Percentiles rank a stretch among this genome's conserved stretches.
These are phyloP conservation scores for Orbilia oligospora DNA, from an alignment of 2,329 filamentous ascomycete species.

Conservation along the genomic window DNA sequence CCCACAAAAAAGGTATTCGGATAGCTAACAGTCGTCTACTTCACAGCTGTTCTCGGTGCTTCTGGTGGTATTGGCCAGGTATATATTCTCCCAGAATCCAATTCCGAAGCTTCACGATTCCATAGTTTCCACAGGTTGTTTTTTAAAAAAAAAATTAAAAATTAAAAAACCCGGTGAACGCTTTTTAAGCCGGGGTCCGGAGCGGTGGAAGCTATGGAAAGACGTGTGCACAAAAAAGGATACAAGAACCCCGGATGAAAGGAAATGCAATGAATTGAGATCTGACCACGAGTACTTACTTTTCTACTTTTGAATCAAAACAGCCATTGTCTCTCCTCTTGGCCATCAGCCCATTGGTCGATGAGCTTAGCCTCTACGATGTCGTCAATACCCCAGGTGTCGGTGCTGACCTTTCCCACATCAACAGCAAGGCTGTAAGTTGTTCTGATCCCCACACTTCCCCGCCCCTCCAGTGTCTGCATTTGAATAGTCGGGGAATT, in stretches of 20 bases:
- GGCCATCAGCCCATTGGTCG: conserved; percentile 88
- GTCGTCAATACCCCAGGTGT: conserved; percentile 98
- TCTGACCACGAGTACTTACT: conserved; percentile 13
- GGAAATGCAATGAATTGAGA: conserved; percentile 5
- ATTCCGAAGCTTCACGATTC: conserved; percentile 21
- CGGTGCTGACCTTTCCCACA: conserved; percentile 95
- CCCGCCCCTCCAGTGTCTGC: too few relatives aligned
- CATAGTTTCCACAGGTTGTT: not conserved
- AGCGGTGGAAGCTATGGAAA: not conserved
- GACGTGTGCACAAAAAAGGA: not conserved
- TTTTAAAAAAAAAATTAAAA: too few relatives aligned
- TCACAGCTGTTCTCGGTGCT: conserved; percentile 85
- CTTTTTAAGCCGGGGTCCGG: not conserved
- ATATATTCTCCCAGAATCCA: conserved; percentile 65
- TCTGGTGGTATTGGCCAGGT: conserved; percentile 99
- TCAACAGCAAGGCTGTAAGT: conserved; percentile 88
- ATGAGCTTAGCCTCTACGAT: conserved; percentile 98
- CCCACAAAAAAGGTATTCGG: not conserved
- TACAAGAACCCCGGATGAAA: conserved; percentile 22
- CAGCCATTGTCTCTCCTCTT: conserved; percentile 96
- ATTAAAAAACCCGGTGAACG: too few relatives aligned
- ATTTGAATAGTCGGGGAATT: not conserved
- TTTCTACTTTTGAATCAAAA: conserved; percentile 2
- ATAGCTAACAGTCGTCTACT: conserved; percentile 38
- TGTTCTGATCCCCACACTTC: conserved; percentile 33